These are phyloP conservation scores for Neoconidiobolus thromboides DNA, from an alignment of 371 early-diverging fungal species.

Conservation along the genomic window DNA sequence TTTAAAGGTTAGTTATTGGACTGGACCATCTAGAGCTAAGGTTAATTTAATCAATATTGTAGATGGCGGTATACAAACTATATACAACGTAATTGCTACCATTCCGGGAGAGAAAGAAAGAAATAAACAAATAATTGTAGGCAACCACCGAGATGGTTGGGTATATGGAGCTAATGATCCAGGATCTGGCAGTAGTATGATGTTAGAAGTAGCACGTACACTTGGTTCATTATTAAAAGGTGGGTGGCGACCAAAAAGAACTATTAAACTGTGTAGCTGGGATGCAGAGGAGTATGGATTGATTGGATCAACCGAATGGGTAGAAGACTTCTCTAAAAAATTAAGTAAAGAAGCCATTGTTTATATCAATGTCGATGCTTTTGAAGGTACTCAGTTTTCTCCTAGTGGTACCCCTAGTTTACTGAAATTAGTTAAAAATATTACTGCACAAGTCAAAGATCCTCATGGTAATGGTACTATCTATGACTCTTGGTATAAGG, in stretches of 20 bases:
- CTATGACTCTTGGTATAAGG: not conserved
- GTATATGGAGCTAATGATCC: constrained; percentile 4
- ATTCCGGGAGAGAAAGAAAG: not conserved
- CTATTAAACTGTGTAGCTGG: constrained; percentile 6
- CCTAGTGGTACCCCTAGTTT: not conserved
- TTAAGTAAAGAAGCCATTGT: not conserved
- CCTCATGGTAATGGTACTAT: constrained; percentile 1
- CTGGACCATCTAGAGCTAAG: constrained; percentile 1
- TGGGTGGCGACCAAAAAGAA: not conserved
- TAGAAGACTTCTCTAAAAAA: not conserved
- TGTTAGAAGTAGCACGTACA: constrained; percentile 1
- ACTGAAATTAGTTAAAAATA: not conserved
- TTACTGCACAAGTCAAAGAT: not conserved
- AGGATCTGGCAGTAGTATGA: not conserved
- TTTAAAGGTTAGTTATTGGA: not conserved
- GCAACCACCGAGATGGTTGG: constrained; percentile 4
- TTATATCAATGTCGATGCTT: constrained; percentile 1
- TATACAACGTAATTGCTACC: constrained; percentile 6
- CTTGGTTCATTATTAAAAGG: not conserved
- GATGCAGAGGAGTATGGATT: constrained; percentile 6
- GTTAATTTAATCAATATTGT: not conserved
- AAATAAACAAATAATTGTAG: not conserved
- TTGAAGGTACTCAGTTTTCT: not conserved
- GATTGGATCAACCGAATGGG: constrained; percentile 4
- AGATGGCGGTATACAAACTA: not conserved